A percentile compares a stretch with the other conserved stretches of the same genome.
Conservation (phyloP, 495 filamentous ascomycete genomes). For the Aspergillus biplanus region DNA sequence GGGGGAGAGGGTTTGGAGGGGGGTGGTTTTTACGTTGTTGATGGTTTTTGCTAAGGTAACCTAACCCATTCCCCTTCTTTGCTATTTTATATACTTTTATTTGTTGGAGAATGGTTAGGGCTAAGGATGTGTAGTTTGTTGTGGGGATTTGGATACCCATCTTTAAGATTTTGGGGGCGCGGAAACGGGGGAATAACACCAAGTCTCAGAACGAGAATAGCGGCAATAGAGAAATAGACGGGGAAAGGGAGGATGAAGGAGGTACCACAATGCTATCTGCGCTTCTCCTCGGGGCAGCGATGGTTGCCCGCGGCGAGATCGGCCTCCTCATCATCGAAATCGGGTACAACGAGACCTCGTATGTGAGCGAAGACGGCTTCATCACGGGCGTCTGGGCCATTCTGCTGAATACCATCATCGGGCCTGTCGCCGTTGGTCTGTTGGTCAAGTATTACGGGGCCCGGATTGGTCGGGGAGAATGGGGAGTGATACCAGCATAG, state of each 20-base stretch:
- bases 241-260: not conserved
- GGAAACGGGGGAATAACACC: too few relatives aligned
- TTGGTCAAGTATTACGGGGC: conserved; percentile 41
- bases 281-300: conserved; percentile 59
- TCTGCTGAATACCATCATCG: conserved; percentile 72
- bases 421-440: conserved; percentile 66
- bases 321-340: conserved; percentile 74
- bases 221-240: not conserved
- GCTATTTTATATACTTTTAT: too few relatives aligned
- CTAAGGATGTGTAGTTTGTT: conserved; percentile 21
- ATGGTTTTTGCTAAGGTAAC: conserved; percentile 70
- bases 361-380: conserved; percentile 49
- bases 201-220: not conserved
- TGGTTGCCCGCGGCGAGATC: conserved; percentile 79
- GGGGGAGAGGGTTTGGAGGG: conserved; percentile 66
- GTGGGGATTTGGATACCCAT: conserved; percentile 37
- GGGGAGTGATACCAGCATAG: too few relatives aligned
- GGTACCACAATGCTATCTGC: conserved; percentile 50
- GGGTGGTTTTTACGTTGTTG: conserved; percentile 65
- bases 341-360: conserved; percentile 49
- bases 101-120: too few relatives aligned
- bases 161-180: conserved; percentile 15
- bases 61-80: too few relatives aligned
- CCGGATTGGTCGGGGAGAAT: too few relatives aligned
- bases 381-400: conserved; percentile 75